Base-by-base conservation (phyloP, 2,329 filamentous ascomycete genomes). In the Gaeumannomyces sp. region DNA sequence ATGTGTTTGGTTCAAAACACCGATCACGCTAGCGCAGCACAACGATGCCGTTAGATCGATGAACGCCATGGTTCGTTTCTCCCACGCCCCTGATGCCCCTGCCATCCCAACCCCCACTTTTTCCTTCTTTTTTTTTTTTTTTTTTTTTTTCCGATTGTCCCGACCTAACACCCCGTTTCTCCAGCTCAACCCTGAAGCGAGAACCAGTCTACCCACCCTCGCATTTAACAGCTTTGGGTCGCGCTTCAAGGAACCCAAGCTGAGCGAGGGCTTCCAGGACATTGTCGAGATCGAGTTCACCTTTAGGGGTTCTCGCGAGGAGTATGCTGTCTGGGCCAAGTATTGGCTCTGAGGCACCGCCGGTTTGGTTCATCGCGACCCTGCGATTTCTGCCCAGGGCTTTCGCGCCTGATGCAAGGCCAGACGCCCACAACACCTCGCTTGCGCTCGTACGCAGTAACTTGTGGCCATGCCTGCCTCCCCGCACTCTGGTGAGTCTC, bases 11-110 rank as follows among this genome's bases (percentile, higher is more conserved):
- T 95, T 99, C 78, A 90, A 88, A 63, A 89, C 92, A 16, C 81
- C 88, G 1, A 76, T 87, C 31, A 82, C 84, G 59, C 74, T 97
- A 11, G 88, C 85, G 69, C 87, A 93, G 74, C 95, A 99, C 78
- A 99, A 99, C 73, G 91, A 96, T 73, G 86, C 85, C 1, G 91
- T 96, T 61, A 85, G 95, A 66, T 86, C 92, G 1, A 79, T 93
- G 71, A 88, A 88, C 70, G 74, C 76, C 62, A 58, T 68, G 28
- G 76, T 79, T 70, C 27, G 73, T 71, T 77, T 97, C 97, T 72
- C 94, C 93, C 2, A 93, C 98, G 75, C 84, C 85, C 29, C 84
- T 94, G 68, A 78, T 82, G 0, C 82, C 86, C 1, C 81, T 98
- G 5, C 93, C 93, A 0, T 85, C 85, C 59, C 80, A 95, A 68